Conservation (phyloP, 148 eudicot species). For the Nepenthes gracilis region DNA sequence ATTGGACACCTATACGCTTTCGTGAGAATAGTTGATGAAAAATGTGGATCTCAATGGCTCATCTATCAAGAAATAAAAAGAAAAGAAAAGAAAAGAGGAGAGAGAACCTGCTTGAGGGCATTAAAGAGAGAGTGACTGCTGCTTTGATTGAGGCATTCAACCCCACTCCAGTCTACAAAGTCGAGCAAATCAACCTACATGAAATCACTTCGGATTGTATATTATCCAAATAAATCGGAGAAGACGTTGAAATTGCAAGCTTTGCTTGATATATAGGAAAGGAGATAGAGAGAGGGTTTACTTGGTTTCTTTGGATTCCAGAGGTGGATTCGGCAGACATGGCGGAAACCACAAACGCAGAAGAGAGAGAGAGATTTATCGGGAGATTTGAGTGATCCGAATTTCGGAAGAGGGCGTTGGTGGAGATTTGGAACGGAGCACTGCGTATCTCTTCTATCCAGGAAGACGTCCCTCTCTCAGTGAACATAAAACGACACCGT, state of each 20-base stretch:
- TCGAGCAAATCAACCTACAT: slow-evolving; percentile 76
- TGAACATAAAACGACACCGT: too few relatives aligned
- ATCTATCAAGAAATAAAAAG: not conserved
- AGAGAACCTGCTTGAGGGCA: slow-evolving; percentile 78
- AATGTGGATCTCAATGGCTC: too few relatives aligned
- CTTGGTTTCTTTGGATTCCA: slow-evolving; percentile 44
- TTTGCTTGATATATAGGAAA: not conserved
- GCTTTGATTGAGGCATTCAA: slow-evolving; percentile 89
- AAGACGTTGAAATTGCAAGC: not conserved
- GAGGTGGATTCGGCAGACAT: slow-evolving; percentile 69
- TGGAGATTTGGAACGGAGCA: too few relatives aligned
- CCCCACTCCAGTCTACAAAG: slow-evolving; percentile 79
- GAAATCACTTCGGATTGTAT: not conserved
- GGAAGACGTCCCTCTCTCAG: too few relatives aligned
- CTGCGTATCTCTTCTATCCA: too few relatives aligned
- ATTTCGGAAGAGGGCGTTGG: too few relatives aligned
- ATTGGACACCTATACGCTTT: too few relatives aligned
- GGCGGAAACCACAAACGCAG: slow-evolving; percentile 9
- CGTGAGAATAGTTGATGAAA: not conserved
- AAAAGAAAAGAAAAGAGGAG: not conserved
- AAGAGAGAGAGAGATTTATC: too few relatives aligned
- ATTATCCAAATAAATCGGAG: too few relatives aligned
- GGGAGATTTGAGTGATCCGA: too few relatives aligned
- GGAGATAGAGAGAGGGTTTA: slow-evolving; percentile 4
- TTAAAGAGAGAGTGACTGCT: slow-evolving; percentile 40